A percentile compares a stretch with the other conserved stretches of the same genome.
Evolutionary conservation across 768 basidiomycete species (phyloP).

Genomic region (Rhodotorula diobovata): DNA sequence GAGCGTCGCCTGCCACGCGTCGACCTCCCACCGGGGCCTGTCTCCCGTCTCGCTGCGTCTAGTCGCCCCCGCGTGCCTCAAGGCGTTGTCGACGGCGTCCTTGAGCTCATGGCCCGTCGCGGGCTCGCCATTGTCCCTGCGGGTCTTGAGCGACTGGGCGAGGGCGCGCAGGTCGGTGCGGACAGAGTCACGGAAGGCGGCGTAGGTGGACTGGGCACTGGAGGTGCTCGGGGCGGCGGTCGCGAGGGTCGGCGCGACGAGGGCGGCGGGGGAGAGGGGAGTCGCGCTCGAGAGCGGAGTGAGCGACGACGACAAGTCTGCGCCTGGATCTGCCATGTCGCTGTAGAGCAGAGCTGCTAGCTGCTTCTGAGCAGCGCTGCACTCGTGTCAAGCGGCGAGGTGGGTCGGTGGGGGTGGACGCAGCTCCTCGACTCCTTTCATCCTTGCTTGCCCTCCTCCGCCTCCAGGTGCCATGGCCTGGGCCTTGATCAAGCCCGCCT

Average conservation of each 20-base stretch:
- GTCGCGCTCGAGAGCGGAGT: background rate
- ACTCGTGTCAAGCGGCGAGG: too few relatives aligned
- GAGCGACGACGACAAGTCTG: background rate
- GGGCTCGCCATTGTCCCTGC: background rate
- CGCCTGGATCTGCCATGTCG: background rate
- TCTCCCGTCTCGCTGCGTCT: background rate
- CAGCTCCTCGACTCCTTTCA: too few relatives aligned
- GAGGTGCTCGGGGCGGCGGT: background rate
- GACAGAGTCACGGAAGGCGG: background rate
- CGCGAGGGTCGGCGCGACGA: background rate
- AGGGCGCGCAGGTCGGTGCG: background rate
- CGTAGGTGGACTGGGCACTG: background rate
- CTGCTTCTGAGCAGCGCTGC: too few relatives aligned
- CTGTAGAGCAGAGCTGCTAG: too few relatives aligned
- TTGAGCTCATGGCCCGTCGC: background rate
- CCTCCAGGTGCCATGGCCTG: too few relatives aligned
- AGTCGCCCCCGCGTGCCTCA: background rate
- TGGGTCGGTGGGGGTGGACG: too few relatives aligned
- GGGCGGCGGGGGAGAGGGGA: background rate
- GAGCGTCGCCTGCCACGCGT: background rate
- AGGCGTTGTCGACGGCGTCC: background rate
- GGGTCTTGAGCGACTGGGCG: background rate
- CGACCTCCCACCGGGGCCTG: conserved; percentile 3
- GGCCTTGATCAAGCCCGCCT: too few relatives aligned
- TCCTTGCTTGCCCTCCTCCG: too few relatives aligned